Evolutionary conservation across 805 yeast species (phyloP), one percentile per base, ranked within the genome.

Genomic region (Saccharomycopsis microspora): DNA sequence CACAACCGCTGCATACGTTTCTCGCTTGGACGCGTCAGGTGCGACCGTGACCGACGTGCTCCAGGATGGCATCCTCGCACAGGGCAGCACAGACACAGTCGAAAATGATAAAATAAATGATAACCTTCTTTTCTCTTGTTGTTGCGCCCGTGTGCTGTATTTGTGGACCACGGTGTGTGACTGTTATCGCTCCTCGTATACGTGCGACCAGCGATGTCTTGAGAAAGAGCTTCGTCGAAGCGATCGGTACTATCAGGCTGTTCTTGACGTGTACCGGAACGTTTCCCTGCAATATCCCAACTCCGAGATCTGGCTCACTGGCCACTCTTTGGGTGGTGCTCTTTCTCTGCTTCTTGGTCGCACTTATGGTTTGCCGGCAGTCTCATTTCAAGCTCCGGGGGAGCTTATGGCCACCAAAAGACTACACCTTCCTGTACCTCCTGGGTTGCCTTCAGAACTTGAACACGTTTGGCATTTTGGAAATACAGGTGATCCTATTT

Each of bases 121-220:
- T 61, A 93, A 93, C 58, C 60, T 90, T 49, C 65, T 93, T 35
- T 93, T 93, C 61, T 85, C 94, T 7, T 93, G 98, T 63, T 93
- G 98, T 62, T 93, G 98, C 66, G 97, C 96, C 0, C 72, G 97
- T 37, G 82, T 90, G 1, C 77, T 93, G 37, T 88, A 87, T 55
- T 64, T 86, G 64, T 93, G 97, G 98, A 78, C 82, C 5, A 84
- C 97, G 0, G 97, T 88, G 1, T 93, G 98, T 65, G 96, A 88
- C 62, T 93, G 98, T 61, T 90, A 82, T 59, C 76, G 79, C 52
- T 77, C 75, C 45, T 75, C 94, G 0, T 86, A 85, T 62, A 85
- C 90, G 0, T 93, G 98, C 64, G 82, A 88, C 63, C 93, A 87
- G 63, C 74, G 74, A 50, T 93, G 98, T 60, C 65, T 93, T 30